Percentiles rank a stretch among this genome's conserved stretches.
Conservation (phyloP, 2,329 filamentous ascomycete genomes). For the Neofusicoccum sp. region DNA sequence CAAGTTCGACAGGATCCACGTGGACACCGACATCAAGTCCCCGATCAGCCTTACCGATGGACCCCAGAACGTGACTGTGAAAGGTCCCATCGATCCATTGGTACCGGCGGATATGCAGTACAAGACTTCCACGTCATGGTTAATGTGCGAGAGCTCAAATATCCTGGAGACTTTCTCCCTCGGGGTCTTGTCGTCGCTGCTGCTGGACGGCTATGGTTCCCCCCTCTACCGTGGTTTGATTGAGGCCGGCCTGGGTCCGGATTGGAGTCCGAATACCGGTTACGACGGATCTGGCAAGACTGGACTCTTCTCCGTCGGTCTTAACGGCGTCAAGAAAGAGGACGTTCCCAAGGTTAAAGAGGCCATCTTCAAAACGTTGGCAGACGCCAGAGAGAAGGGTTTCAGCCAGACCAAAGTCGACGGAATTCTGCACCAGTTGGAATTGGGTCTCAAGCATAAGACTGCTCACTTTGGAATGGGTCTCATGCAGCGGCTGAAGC, state of each 20-base stretch:
- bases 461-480: constrained; percentile 92
- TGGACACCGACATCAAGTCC: constrained; percentile 70
- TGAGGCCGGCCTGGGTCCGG: constrained; percentile 83
- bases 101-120: constrained; percentile 82
- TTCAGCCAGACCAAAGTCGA: constrained; percentile 91
- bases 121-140: constrained; percentile 93
- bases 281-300: constrained; percentile 76
- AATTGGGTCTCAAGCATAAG: constrained; percentile 93
- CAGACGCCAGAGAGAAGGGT: constrained; percentile 68
- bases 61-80: constrained; percentile 66
- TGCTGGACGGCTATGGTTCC: constrained; percentile 94
- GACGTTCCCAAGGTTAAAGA: constrained; percentile 76
- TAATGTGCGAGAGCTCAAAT: constrained; percentile 78
- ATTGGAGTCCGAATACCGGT: constrained; percentile 92
- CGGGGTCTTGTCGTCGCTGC: constrained; percentile 73
- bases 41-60: constrained; percentile 70
- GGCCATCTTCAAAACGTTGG: constrained; percentile 69
- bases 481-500: constrained; percentile 82
- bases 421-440: constrained; percentile 88
- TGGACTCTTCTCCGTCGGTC: constrained; percentile 84
- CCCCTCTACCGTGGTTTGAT: constrained; percentile 87
- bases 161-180: constrained; percentile 86
- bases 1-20: constrained; percentile 67
- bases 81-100: constrained; percentile 82
- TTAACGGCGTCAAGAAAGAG: constrained; percentile 82